These are phyloP conservation scores for Tolypocladium ophioglossoides DNA, from an alignment of 2,329 filamentous ascomycete species.

Conservation along the genomic window DNA sequence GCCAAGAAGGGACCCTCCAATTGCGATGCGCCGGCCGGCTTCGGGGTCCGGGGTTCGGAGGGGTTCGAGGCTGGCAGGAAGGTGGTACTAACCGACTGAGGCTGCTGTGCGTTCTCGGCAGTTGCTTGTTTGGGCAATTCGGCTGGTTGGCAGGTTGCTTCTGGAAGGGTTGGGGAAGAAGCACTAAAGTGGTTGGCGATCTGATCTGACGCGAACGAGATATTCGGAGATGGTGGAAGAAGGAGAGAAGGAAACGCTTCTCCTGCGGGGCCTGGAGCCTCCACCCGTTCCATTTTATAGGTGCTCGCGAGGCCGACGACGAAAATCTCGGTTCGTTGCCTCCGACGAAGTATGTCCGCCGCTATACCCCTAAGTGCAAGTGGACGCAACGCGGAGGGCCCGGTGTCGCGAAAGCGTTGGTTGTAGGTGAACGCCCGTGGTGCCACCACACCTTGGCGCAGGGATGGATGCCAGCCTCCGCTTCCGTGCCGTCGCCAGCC, in stretches of 20 bases:
- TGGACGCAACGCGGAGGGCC: conserved; percentile 22
- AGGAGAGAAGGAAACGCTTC: not conserved
- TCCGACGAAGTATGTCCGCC: conserved; percentile 8
- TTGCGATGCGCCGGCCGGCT: not conserved
- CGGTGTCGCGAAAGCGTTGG: conserved; percentile 5
- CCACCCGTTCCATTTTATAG: conserved; percentile 3
- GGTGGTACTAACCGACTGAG: not conserved
- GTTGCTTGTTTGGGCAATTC: conserved; percentile 3
- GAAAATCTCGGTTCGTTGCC: conserved; percentile 1
- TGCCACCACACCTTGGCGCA: conserved; percentile 7
- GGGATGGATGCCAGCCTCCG: not conserved
- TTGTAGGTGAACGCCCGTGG: conserved; percentile 4
- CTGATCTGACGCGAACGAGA: not conserved
- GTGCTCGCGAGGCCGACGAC: not conserved
- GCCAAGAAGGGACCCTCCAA: not conserved
- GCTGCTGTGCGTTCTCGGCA: not conserved
- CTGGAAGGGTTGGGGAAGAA: not conserved
- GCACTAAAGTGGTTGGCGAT: not conserved
- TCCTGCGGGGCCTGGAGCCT: not conserved
- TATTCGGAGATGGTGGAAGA: not conserved
- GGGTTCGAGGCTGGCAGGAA: not conserved
- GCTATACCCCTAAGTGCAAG: conserved; percentile 51
- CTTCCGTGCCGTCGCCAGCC: not conserved
- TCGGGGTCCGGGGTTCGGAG: not conserved
- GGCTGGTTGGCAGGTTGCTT: not conserved